Percentiles rank a stretch among this genome's conserved stretches.
phyloP scores from a whole-genome alignment of 352 stramenopile species.

The Blastocystis sp. region DNA sequence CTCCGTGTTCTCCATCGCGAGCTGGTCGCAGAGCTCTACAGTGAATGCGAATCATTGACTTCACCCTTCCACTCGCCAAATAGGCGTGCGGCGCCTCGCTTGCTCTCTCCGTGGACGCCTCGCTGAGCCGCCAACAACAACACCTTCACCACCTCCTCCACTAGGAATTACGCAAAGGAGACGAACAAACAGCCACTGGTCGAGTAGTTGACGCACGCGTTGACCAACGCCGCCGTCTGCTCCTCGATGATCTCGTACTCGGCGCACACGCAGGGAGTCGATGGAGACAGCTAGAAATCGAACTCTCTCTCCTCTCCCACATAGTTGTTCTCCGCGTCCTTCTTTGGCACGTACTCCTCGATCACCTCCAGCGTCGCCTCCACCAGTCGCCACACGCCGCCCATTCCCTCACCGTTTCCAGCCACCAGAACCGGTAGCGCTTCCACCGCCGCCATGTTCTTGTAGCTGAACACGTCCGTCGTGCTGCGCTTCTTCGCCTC shows the following conservation, averaged over 20 bases:
- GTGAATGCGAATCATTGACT: neutral
- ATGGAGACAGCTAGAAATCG: neutral
- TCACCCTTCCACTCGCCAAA: neutral
- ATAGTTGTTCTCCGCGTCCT: neutral
- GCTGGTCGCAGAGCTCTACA: neutral
- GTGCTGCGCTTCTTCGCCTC: neutral
- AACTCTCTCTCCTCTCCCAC: neutral
- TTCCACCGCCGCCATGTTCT: neutral
- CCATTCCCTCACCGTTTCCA: neutral
- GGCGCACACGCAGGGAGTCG: neutral
- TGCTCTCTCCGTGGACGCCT: neutral
- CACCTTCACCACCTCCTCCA: neutral
- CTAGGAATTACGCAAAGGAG: neutral
- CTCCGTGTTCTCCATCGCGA: neutral
- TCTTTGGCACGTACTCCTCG: neutral
- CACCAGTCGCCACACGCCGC: neutral
- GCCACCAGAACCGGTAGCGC: neutral
- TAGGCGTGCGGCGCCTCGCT: neutral
- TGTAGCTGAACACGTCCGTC: neutral
- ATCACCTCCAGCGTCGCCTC: conserved; percentile 9
- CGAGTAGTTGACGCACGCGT: neutral
- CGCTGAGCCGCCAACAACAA: neutral
- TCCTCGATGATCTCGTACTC: conserved; percentile 22
- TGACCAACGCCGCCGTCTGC: neutral
- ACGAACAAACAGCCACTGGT: neutral